These are phyloP conservation scores for Nigrograna mackinnonii DNA, from an alignment of 2,329 filamentous ascomycete species.

Conservation along the genomic window DNA sequence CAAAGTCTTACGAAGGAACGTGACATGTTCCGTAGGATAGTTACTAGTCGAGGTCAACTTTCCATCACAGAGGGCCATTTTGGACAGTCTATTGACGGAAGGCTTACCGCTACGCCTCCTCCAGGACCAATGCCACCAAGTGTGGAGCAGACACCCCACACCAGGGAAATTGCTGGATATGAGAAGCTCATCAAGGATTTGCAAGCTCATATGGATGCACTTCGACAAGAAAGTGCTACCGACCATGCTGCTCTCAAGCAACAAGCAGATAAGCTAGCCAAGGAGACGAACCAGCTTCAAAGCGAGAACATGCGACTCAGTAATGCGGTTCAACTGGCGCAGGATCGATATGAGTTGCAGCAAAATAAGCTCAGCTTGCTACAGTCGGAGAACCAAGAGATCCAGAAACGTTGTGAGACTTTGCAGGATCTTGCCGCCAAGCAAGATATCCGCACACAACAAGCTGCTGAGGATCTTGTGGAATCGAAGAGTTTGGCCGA, in stretches of 20 bases:
- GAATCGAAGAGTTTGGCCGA: slow-evolving; percentile 82
- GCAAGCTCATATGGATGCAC: slow-evolving; percentile 86
- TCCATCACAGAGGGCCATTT: slow-evolving; percentile 71
- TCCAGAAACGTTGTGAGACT: slow-evolving; percentile 79
- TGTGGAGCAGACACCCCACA: slow-evolving; percentile 52
- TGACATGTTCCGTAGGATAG: slow-evolving; percentile 95
- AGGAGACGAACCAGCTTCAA: slow-evolving; percentile 81
- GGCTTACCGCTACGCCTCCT: slow-evolving; percentile 49
- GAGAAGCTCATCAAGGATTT: slow-evolving; percentile 82
- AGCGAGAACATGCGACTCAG: slow-evolving; percentile 78
- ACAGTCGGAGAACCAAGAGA: slow-evolving; percentile 80
- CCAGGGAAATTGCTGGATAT: slow-evolving; percentile 68
- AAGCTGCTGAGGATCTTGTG: slow-evolving; percentile 89
- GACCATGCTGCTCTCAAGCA: slow-evolving; percentile 83
- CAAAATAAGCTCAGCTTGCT: slow-evolving; percentile 84
- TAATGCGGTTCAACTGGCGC: slow-evolving; percentile 80
- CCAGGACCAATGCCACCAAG: slow-evolving; percentile 38
- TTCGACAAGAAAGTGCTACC: slow-evolving; percentile 80
- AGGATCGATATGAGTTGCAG: slow-evolving; percentile 85
- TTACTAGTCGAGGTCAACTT: slow-evolving; percentile 72
- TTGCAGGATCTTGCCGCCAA: slow-evolving; percentile 84
- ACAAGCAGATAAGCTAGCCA: slow-evolving; percentile 79
- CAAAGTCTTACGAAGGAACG: slow-evolving; percentile 95
- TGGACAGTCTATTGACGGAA: slow-evolving; percentile 60
- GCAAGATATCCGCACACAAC: slow-evolving; percentile 87